phyloP scores from a whole-genome alignment of 257 asterid genomes.

The Plantago major region DNA sequence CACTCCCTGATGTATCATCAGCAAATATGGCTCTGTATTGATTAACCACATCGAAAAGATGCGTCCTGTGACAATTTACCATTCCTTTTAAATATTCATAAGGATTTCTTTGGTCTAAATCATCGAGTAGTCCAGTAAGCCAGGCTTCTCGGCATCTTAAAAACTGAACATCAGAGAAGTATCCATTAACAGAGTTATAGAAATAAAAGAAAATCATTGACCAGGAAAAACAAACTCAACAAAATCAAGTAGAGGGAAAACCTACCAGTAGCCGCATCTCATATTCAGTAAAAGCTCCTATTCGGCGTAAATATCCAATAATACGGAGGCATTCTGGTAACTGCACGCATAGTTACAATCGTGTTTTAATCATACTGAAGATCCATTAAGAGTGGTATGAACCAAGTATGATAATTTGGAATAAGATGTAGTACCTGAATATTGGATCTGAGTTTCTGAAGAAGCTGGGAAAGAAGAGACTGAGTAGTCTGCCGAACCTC shows the following conservation, averaged over 20 bases:
- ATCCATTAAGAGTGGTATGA: slow-evolving; percentile 11
- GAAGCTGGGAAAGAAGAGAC: slow-evolving; percentile 95
- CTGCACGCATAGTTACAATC: slow-evolving; percentile 35
- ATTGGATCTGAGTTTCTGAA: slow-evolving; percentile 89
- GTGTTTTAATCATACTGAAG: slow-evolving; percentile 9
- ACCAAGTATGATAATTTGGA: too few relatives aligned
- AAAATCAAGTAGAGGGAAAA: slow-evolving; percentile 6
- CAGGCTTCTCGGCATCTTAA: slow-evolving; percentile 96
- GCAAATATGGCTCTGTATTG: slow-evolving; percentile 96
- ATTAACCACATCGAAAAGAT: slow-evolving; percentile 96
- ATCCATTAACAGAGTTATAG: slow-evolving; percentile 26
- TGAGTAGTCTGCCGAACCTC: slow-evolving; percentile 92
- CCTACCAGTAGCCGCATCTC: slow-evolving; percentile 96
- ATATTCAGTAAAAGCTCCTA: slow-evolving; percentile 88
- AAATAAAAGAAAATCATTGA: background rate
- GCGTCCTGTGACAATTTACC: slow-evolving; percentile 83
- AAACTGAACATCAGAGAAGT: slow-evolving; percentile 46
- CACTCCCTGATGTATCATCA: slow-evolving; percentile 91
- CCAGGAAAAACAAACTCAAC: slow-evolving; percentile 11
- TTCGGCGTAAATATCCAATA: slow-evolving; percentile 93
- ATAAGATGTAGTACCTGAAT: slow-evolving; percentile 60
- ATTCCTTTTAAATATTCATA: slow-evolving; percentile 92
- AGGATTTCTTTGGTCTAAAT: slow-evolving; percentile 92
- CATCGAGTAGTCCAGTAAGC: slow-evolving; percentile 90
- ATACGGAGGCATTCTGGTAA: slow-evolving; percentile 97